phyloP scores from a whole-genome alignment of 2,329 filamentous ascomycete genomes.

The Ophiostoma perfectum region DNA sequence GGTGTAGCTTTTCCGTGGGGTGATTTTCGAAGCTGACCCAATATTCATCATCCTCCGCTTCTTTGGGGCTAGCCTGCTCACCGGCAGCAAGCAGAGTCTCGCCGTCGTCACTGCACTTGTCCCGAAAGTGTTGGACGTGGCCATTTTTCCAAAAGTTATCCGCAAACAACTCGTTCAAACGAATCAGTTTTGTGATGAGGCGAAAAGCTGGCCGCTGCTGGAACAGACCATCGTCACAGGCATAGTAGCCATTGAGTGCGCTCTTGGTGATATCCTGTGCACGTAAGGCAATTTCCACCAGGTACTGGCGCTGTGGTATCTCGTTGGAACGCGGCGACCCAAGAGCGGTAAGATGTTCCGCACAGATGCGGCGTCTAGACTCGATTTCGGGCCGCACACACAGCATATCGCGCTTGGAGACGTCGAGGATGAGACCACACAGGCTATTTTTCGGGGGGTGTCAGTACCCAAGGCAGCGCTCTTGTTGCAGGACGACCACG shows the following conservation, averaged over 20 bases:
- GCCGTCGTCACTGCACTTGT: neutral
- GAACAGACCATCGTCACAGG: slow-evolving; percentile 31
- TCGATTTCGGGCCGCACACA: neutral
- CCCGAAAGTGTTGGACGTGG: slow-evolving; percentile 27
- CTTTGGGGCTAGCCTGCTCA: no score
- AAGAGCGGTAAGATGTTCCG: neutral
- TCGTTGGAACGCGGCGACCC: neutral
- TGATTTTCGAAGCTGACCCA: no score
- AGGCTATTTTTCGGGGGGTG: neutral
- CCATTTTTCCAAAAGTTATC: slow-evolving; percentile 30
- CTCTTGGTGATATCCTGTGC: neutral
- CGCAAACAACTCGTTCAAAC: slow-evolving; percentile 37
- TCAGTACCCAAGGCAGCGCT: neutral
- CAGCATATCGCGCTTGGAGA: neutral
- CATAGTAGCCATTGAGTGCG: slow-evolving; percentile 30
- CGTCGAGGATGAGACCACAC: neutral
- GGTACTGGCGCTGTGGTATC: neutral
- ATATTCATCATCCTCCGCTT: neutral
- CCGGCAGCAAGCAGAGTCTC: neutral
- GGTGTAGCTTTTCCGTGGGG: neutral
- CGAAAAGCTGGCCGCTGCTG: slow-evolving; percentile 28
- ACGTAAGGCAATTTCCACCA: neutral
- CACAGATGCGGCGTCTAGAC: neutral
- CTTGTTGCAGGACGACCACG: neutral
- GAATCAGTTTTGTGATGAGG: slow-evolving; percentile 38